A percentile compares a stretch with the other conserved stretches of the same genome.
phyloP scores from a whole-genome alignment of 768 basidiomycete species.

The Tulasnella sp. region DNA sequence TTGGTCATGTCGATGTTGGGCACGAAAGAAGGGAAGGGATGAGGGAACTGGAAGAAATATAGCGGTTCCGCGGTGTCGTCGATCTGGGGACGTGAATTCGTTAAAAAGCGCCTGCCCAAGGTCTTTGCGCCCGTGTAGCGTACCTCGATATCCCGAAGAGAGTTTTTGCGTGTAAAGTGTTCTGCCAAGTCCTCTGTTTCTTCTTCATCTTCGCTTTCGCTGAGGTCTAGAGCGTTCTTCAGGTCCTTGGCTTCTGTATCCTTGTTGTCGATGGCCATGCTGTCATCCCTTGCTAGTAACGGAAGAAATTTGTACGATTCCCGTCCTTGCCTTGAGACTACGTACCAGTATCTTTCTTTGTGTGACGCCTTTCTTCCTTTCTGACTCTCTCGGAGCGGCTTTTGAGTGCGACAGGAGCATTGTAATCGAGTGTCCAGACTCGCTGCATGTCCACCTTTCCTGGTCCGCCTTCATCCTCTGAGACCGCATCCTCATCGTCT shows the following conservation, averaged over 20 bases:
- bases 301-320: background rate
- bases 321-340: background rate
- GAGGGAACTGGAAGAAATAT: too few relatives aligned
- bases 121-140: background rate
- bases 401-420: slow-evolving; percentile 57
- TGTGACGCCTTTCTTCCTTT: slow-evolving; percentile 38
- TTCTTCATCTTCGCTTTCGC: slow-evolving; percentile 73
- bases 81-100: background rate
- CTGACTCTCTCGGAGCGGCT: slow-evolving; percentile 51
- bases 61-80: too few relatives aligned
- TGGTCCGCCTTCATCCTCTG: slow-evolving; percentile 74
- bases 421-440: slow-evolving; percentile 76
- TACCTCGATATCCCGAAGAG: background rate
- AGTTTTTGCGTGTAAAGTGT: slow-evolving; percentile 51
- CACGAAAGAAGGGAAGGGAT: too few relatives aligned
- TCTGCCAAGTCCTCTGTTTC: slow-evolving; percentile 73
- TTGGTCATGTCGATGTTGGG: too few relatives aligned
- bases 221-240: slow-evolving; percentile 62
- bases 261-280: slow-evolving; percentile 27
- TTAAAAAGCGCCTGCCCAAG: background rate
- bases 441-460: slow-evolving; percentile 84
- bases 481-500: slow-evolving; percentile 58
- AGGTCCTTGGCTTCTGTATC: slow-evolving; percentile 37
- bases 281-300: slow-evolving; percentile 40
- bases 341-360: slow-evolving; percentile 32